phyloP scores from a whole-genome alignment of 129 eudicot genomes.

The Lonicera japonica region DNA sequence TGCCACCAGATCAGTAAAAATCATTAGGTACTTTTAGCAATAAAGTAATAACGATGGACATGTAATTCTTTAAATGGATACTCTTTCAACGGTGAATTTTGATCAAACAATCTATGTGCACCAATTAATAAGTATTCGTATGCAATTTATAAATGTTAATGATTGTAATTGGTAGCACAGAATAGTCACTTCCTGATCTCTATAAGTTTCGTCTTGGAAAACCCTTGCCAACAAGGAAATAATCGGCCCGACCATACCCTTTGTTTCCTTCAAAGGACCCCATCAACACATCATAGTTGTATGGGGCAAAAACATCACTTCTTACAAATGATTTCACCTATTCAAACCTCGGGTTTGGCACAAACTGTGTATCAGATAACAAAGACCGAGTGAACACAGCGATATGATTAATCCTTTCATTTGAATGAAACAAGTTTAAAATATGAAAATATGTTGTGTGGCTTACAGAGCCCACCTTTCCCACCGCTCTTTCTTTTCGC shows the following conservation, averaged over 20 bases:
- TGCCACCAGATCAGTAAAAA: constrained; percentile 13
- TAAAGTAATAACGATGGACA: background rate
- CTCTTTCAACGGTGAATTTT: too few species aligned
- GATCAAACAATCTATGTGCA: too few species aligned
- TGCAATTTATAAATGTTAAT: background rate
- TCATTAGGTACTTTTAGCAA: background rate
- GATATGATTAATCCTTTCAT: background rate
- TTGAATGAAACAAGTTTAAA: background rate
- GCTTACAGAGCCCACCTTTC: constrained; percentile 33
- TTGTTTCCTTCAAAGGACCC: constrained; percentile 77
- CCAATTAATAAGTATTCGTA: too few species aligned
- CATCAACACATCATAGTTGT: constrained; percentile 52
- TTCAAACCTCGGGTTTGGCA: constrained; percentile 60
- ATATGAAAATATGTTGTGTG: background rate
- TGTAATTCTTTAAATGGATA: background rate
- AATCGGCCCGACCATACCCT: constrained; percentile 75
- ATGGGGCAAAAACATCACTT: constrained; percentile 59
- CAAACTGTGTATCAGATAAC: constrained; percentile 42
- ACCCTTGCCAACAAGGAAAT: constrained; percentile 71
- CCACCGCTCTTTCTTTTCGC: constrained; percentile 55
- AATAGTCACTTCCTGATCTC: constrained; percentile 44
- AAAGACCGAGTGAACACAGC: background rate
- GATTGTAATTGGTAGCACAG: background rate
- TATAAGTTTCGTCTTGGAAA: constrained; percentile 64
- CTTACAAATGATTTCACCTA: constrained; percentile 55